Percentiles rank a stretch among this genome's conserved stretches.
Evolutionary conservation across 306 rosid genomes (phyloP).

Genomic region (Fragaria nilgerrensis): DNA sequence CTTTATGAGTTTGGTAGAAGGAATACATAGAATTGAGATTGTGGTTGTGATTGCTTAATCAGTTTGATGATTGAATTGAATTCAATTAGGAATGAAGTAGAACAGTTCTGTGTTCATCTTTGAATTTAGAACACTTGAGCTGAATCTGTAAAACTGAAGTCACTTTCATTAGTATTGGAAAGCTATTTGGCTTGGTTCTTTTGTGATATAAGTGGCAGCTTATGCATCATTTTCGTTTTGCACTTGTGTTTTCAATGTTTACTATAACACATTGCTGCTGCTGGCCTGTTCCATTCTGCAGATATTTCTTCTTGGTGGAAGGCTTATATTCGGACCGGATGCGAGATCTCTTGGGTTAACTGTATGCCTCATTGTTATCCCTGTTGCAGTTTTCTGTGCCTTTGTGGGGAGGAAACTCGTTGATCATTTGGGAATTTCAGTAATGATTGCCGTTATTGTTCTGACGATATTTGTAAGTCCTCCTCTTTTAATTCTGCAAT

Average conservation of each 20-base stretch:
- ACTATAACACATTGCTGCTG: not conserved
- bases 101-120: not conserved
- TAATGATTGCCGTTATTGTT: constrained; percentile 19
- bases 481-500: not conserved
- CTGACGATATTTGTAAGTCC: constrained; percentile 25
- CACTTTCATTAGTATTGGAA: not conserved
- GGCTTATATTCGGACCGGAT: constrained; percentile 43
- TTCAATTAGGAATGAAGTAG: constrained; percentile 1
- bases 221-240: constrained; percentile 2
- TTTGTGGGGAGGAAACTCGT: constrained; percentile 33
- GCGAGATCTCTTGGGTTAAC: constrained; percentile 34
- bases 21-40: not conserved
- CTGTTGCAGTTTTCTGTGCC: constrained; percentile 32
- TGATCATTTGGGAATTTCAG: constrained; percentile 32
- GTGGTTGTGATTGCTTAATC: constrained; percentile 1
- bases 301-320: constrained; percentile 36
- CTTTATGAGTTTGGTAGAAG: constrained; percentile 6
- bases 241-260: not conserved
- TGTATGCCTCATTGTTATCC: constrained; percentile 25
- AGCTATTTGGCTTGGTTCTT: not conserved
- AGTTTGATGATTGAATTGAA: constrained; percentile 10
- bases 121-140: not conserved
- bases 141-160: not conserved
- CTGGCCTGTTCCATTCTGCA: constrained; percentile 18
- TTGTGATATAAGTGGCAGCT: not conserved